Percentiles rank a stretch among this genome's conserved stretches.
phyloP scores from a whole-genome alignment of 495 filamentous ascomycete genomes.

The Astrocystis sublimbata region DNA sequence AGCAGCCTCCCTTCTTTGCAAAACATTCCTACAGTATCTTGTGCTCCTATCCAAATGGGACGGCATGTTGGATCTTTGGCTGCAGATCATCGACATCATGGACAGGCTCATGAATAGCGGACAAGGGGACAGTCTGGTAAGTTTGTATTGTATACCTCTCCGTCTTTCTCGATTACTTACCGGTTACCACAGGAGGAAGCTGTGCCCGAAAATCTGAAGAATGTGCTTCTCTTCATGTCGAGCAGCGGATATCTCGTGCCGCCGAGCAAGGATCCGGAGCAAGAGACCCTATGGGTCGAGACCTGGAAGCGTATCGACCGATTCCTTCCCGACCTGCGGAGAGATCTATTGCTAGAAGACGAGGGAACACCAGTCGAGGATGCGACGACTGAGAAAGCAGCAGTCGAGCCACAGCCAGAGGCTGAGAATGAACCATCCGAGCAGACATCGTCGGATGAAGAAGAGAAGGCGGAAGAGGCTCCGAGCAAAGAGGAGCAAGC shows the following conservation, averaged over 20 bases:
- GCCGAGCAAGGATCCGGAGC: conserved; percentile 60
- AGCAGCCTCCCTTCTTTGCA: conserved; percentile 86
- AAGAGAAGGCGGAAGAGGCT: conserved; percentile 18
- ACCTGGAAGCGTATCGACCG: conserved; percentile 89
- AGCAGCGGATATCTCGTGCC: conserved; percentile 82
- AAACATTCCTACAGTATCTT: conserved; percentile 93
- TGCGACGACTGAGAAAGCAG: conserved; percentile 32
- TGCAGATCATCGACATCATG: conserved; percentile 90
- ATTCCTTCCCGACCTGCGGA: conserved; percentile 76
- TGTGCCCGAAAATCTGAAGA: conserved; percentile 93
- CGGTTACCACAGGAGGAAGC: conserved; percentile 75
- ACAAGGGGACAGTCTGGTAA: conserved; percentile 83
- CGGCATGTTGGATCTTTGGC: conserved; percentile 92
- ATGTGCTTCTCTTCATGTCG: conserved; percentile 94
- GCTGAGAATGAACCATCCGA: conserved; percentile 22
- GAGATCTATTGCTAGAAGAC: conserved; percentile 51
- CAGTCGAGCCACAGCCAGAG: conserved; percentile 49
- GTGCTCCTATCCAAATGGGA: conserved; percentile 80
- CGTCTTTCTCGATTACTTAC: background rate
- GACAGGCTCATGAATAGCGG: conserved; percentile 96
- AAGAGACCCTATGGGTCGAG: conserved; percentile 68
- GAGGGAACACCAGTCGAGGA: conserved; percentile 16
- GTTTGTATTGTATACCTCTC: conserved; percentile 28
- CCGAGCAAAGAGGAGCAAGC: background rate
- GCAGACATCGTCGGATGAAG: conserved; percentile 8